phyloP scores from a whole-genome alignment of 495 filamentous ascomycete genomes.

The Penicillium lividum region DNA sequence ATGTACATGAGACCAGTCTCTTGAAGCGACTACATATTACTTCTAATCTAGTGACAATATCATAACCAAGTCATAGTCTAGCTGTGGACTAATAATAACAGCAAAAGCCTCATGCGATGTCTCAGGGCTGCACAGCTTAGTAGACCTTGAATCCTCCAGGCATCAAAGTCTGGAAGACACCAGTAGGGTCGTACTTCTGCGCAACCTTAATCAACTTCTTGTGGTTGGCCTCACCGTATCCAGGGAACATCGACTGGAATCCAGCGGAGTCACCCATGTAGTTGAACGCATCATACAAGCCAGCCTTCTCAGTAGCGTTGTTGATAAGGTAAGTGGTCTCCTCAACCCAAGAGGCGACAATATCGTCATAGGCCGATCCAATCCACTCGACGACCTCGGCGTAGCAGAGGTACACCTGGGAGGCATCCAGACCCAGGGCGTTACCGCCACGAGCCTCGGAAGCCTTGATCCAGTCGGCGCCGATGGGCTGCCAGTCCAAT shows the following conservation, averaged over 20 bases:
- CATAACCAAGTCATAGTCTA: background rate
- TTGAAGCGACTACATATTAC: background rate
- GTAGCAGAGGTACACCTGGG: conserved; percentile 38
- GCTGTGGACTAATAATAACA: too few species aligned
- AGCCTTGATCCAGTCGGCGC: conserved; percentile 38
- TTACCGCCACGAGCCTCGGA: conserved; percentile 38
- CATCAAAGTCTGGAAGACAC: conserved; percentile 50
- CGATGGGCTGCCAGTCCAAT: conserved; percentile 51
- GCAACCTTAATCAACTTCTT: conserved; percentile 36
- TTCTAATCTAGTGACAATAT: background rate
- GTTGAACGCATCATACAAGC: conserved; percentile 35
- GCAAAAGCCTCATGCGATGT: background rate
- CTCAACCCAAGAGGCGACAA: conserved; percentile 34
- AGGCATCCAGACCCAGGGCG: conserved; percentile 42
- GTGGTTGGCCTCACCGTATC: conserved; percentile 50
- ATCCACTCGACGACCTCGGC: conserved; percentile 44
- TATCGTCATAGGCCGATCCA: conserved; percentile 31
- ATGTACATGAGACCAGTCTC: background rate
- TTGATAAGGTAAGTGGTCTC: conserved; percentile 38
- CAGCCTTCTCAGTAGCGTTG: conserved; percentile 33
- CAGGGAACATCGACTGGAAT: conserved; percentile 39
- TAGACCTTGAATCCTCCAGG: conserved; percentile 42
- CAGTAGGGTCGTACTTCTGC: conserved; percentile 51
- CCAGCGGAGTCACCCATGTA: conserved; percentile 36
- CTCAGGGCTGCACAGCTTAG: background rate